Evolutionary conservation across 208 protist genomes (phyloP), one percentile per base, ranked within the genome.

Genomic region (Wallacemonas sp.): DNA sequence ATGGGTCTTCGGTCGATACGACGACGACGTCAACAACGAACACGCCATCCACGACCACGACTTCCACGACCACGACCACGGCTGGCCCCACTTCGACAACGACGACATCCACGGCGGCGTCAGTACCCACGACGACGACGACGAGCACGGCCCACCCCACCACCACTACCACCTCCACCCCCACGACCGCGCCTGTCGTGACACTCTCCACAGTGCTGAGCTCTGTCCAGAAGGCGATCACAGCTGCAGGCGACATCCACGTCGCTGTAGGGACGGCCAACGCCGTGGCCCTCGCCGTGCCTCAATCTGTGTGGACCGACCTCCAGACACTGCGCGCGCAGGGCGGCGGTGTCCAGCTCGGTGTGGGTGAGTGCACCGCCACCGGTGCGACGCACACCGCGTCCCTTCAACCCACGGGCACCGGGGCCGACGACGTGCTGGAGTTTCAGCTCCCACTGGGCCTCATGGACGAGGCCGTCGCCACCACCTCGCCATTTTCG

Each of bases 371-470:
- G 18, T 59, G 52, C 52, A 59, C 25, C 20, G 26, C 26, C 31
- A 42, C 29, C 3, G 11, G 31, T 33, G 52, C 52, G 3, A 42
- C 25, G 31, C 29, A 59, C 52, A 59, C 22, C 16, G 52, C 32
- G 5, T 36, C 52, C n/a, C 16, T 59, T 11, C 52, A 39, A 25
- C 52, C 52, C 10, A 59, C 32, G 11, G 18, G 8, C 20, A 26
- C 52, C 4, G 52, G 10, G 18, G 3, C 5, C 20, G 18, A 55
- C 32, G 16, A 36, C 62, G 29, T 25, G 18, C 18, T 67, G 12
- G 44, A 62, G 44, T 77, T 77, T 63, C 41, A 68, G 52, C 65
- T 76, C 18, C 71, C 71, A 31, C 50, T 71, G 31, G 8, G 1
- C 20, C 61, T 76, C 12, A 66, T 67, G 61, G 50, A 62, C 28